Base-by-base conservation (phyloP, 495 filamentous ascomycete species). In the Penicillium cinerascens region DNA sequence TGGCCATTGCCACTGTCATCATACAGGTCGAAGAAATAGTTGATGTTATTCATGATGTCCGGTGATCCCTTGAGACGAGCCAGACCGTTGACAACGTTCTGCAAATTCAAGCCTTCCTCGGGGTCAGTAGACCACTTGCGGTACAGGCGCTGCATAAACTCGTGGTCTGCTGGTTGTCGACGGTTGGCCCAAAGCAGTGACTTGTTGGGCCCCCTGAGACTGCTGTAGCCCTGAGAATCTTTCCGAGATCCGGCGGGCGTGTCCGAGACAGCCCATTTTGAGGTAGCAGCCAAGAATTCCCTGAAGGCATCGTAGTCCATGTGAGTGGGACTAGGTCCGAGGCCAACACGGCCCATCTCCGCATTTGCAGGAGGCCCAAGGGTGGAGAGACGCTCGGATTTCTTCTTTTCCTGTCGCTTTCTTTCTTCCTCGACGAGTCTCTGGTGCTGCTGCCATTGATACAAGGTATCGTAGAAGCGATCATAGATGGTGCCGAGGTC, bases 301-400 rank as follows among this genome's bases (percentile, higher is more conserved):
- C 92, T 78, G 69, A 97, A 98, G 10, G 87, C 90, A 69, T 93
- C 87, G 65, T 97, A 98, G 63, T 97, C 90, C 93, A 98, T 97
- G 52, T 90, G 70, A 10, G 89, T 92, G 3, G 82, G 77, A 63
- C 89, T 96, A 11, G 92, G 90, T 0, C 93, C 93, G 1, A 96
- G 74, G 10, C 89, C 92, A 16, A 98, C 91, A 23, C 93, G 81
- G 1, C 92, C 93, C 59, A 87, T 61, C 53, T 76, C 68, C 13
- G 51, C 59, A 42, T 73, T 69, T 0, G 66, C 60, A 1, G 75
- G 66, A 10, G 72, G 72, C 0, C 70, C 74, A 22, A 74, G 62
- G 13, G 72, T 60, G 1, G 74, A 77, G 16, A 65, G 55, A 62
- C 58, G 77, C 69, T 84, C 52, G 59, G 78, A 75, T 67, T 69